Base-by-base conservation (phyloP, 2,329 filamentous ascomycete species). In the Neonectria neomacrospora region DNA sequence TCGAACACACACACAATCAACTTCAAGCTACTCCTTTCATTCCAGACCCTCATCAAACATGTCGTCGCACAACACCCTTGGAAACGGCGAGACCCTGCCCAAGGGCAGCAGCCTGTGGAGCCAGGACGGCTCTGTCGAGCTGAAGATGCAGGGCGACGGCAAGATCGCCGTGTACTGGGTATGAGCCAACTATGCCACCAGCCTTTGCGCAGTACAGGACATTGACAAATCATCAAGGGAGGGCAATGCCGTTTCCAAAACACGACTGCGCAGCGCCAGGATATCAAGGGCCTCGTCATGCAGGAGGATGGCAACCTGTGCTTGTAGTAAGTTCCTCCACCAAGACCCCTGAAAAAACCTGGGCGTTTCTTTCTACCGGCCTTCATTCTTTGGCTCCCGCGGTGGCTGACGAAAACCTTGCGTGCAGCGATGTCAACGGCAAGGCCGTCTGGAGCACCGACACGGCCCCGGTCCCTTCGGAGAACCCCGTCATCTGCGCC, bases 71-170 rank as follows among this genome's bases (percentile, higher is more conserved):
- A 69, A 66, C 64, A 70, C 70, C 37, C 75, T 77, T 28, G 74
- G 74, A 2, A 77, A 77, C 59, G 75, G 73, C 55, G 71, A 75
- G 63, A 76, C 73, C 73, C 66, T 77, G n/a, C 64, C 68, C 42
- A 60, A 47, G 2, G 75, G 75, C 20, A 65, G 67, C 44, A 77
- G 75, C 57, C 69, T 77, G 5, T 75, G 47, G 18, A 77, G 76
- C 51, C 26, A 67, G 1, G 72, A 77, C 53, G 75, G 75, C 54
- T 71, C 71, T 1, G 67, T 71, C 16, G 75, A 77, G 47, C 64
- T 77, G 54, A 77, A 70, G 45, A 77, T 77, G 67, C 75, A 77
- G 50, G 59, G 34, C 0, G 76, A 77, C 28, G 73, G 74, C 56
- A 76, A 76, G 64, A 72, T 76, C 34, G 70, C 73, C 14, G 59